These are phyloP conservation scores for Fusarium multiceps DNA, from an alignment of 2,329 filamentous ascomycete species.

Conservation along the genomic window DNA sequence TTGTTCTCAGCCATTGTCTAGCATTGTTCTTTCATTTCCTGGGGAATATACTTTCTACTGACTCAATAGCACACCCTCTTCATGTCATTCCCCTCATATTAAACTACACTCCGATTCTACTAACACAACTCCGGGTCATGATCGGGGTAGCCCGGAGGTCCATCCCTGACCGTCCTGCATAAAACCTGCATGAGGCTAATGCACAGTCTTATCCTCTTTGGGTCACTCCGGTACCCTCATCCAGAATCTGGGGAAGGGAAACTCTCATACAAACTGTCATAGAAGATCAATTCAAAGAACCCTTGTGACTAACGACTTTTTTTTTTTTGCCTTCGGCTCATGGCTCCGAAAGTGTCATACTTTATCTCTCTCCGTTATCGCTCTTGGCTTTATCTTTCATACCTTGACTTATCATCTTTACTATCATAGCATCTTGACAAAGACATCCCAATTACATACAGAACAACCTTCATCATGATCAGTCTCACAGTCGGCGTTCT, in stretches of 20 bases:
- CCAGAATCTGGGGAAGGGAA: slow-evolving; percentile 37
- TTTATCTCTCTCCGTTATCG: slow-evolving; percentile 27
- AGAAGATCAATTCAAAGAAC: slow-evolving; percentile 1
- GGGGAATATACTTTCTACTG: background rate
- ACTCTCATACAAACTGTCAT: background rate
- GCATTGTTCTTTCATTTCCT: background rate
- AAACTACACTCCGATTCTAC: background rate
- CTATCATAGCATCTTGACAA: background rate
- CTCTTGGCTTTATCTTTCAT: background rate
- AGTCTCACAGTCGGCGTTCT: slow-evolving; percentile 69
- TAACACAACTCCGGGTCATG: background rate
- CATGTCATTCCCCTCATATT: background rate
- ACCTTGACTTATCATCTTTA: background rate
- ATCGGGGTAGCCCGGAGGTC: slow-evolving; percentile 32
- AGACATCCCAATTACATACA: background rate
- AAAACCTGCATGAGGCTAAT: slow-evolving; percentile 24
- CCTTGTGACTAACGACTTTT: slow-evolving; percentile 18
- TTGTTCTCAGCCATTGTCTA: too few species aligned
- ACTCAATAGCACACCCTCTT: background rate
- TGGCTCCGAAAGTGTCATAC: slow-evolving; percentile 22
- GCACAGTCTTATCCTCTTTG: slow-evolving; percentile 34
- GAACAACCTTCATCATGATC: slow-evolving; percentile 33
- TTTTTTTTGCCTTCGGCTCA: slow-evolving; percentile 27
- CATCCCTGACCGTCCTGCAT: slow-evolving; percentile 26
- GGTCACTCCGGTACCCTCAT: slow-evolving; percentile 29